Base-by-base conservation (phyloP, 78 protist species). In the Chrysochromulina tobinii region DNA sequence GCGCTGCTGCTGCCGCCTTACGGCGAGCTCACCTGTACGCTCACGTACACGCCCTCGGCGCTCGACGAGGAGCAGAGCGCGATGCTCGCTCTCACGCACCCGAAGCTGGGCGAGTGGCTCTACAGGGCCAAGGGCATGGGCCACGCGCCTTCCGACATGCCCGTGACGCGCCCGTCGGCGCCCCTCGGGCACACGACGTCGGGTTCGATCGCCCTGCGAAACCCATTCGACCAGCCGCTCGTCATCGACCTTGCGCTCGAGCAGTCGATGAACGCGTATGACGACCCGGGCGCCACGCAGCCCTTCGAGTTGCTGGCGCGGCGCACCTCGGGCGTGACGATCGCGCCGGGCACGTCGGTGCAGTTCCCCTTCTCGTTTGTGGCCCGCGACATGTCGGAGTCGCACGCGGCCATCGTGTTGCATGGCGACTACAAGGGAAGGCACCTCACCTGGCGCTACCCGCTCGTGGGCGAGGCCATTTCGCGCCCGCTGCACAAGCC, bases 21-120 rank as follows among this genome's bases (percentile, higher is more conserved):
- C 68, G 68, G 20, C 54, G 9, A 59, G 27, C 9, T 18, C 27
- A 25, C 59, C 8, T n/a, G 7, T 69, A 3, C 27, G 38, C 4
- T 87, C 21, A 23, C 50, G 57, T 66, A n/a, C 90, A 23, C 90
- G 27, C 81, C 90, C 17, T 57, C 90, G 77, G 79, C 18, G 38
- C 61, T 67, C 59, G 57, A 15, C 38, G 75, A 0, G 91, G 58
- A 54, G 81, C 55, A 57, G 81, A 4, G 21, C 21, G 91, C 77
- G 6, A 25, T 3, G 11, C 5, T 88, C 58, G 4, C 25, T 6
- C 59, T 88, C 73, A 9, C 84, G 75, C 66, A 88, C 83, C 87
- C 64, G n/a, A 20, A 50, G 67, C 48, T 59, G 18, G 91, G 55
- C 27, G 55, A 68, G 79, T 69, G 81, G 81, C 3, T 3, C 25